phyloP scores from a whole-genome alignment of 345 rosid species.

The Aethionema arabicum region DNA sequence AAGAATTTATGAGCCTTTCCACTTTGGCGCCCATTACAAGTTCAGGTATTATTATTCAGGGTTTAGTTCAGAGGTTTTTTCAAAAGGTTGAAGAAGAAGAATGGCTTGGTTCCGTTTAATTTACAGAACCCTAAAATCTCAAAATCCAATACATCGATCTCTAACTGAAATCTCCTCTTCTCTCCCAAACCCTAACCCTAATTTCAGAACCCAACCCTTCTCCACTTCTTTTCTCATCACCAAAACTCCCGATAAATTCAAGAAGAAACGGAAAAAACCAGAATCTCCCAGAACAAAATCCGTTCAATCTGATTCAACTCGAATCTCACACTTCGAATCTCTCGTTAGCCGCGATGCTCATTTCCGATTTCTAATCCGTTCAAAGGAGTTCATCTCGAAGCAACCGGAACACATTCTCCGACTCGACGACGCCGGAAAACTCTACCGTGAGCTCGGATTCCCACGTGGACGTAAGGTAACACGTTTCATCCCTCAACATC shows the following conservation, averaged over 20 bases:
- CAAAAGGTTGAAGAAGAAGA: background rate
- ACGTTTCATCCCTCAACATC: slow-evolving; percentile 60
- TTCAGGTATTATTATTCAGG: background rate
- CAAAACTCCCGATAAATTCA: slow-evolving; percentile 63
- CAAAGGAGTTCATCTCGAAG: slow-evolving; percentile 63
- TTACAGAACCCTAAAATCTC: slow-evolving; percentile 30
- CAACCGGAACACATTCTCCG: slow-evolving; percentile 67
- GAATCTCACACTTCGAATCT: slow-evolving; percentile 53
- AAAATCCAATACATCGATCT: background rate
- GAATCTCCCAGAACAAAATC: slow-evolving; percentile 65
- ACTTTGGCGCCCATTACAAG: background rate
- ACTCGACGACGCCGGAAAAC: slow-evolving; percentile 79
- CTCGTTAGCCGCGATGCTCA: slow-evolving; percentile 58
- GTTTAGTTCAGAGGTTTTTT: background rate
- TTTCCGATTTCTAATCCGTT: slow-evolving; percentile 64
- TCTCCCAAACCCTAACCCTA: slow-evolving; percentile 36
- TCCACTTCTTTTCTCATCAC: slow-evolving; percentile 87
- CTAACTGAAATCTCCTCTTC: slow-evolving; percentile 14
- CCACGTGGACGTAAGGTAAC: slow-evolving; percentile 84
- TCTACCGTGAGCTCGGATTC: slow-evolving; percentile 79
- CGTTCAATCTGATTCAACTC: slow-evolving; percentile 55
- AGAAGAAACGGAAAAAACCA: slow-evolving; percentile 47
- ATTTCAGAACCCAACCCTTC: slow-evolving; percentile 35
- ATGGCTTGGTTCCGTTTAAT: slow-evolving; percentile 52
- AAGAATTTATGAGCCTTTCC: background rate